Percentiles rank a stretch among this genome's conserved stretches.
These are phyloP conservation scores for Pythium vanterpoolii DNA, from an alignment of 352 stramenopile genomes.

Conservation along the genomic window DNA sequence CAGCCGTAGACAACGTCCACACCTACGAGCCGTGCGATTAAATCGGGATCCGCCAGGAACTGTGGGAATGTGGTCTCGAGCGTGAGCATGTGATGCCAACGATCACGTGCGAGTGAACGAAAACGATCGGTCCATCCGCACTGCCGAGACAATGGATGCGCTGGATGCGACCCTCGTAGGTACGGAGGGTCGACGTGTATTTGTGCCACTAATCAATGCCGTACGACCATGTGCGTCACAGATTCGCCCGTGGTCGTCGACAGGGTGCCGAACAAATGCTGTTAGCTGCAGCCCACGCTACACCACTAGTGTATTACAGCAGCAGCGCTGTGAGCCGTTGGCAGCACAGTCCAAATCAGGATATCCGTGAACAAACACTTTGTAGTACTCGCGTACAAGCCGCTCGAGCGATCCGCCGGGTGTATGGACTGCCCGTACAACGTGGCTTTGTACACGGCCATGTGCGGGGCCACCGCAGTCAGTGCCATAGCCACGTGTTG, in stretches of 20 bases:
- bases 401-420: slow-evolving; percentile 5
- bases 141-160: background rate
- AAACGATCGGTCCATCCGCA: slow-evolving; percentile 2
- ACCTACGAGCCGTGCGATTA: slow-evolving; percentile 2
- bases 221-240: background rate
- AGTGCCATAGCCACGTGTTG: background rate
- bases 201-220: slow-evolving; percentile 5
- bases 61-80: slow-evolving; percentile 16
- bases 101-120: slow-evolving; percentile 8
- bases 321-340: background rate
- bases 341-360: background rate
- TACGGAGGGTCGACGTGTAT: background rate
- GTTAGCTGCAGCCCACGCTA: background rate
- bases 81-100: slow-evolving; percentile 1
- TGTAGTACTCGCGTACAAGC: slow-evolving; percentile 15
- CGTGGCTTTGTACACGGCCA: slow-evolving; percentile 1
- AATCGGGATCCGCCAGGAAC: background rate
- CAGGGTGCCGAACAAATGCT: background rate
- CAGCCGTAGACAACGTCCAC: slow-evolving; percentile 9
- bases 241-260: background rate
- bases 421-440: background rate
- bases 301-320: background rate
- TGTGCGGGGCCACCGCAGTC: background rate
- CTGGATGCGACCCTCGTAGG: slow-evolving; percentile 1
- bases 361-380: slow-evolving; percentile 3